A percentile compares a stretch with the other conserved stretches of the same genome.
phyloP scores from a whole-genome alignment of 306 rosid genomes.

The Trichosanthes truncata region DNA sequence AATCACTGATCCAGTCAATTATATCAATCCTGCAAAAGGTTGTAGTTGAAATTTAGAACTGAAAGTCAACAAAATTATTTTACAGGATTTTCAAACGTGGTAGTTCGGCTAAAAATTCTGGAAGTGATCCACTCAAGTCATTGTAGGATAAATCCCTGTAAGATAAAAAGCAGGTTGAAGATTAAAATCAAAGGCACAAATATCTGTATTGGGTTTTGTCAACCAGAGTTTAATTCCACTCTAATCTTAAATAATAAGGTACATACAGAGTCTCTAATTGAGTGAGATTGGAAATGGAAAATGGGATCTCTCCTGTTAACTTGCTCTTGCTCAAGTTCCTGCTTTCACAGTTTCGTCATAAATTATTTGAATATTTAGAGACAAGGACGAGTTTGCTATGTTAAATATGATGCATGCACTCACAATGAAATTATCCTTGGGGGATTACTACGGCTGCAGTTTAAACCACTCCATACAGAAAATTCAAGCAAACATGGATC shows the following conservation, averaged over 20 bases:
- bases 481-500: not conserved
- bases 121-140: conserved; percentile 26
- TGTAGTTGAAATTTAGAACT: not conserved
- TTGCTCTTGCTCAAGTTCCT: conserved; percentile 41
- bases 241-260: not conserved
- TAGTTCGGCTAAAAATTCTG: conserved; percentile 16
- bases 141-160: conserved; percentile 37
- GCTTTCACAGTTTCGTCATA: not conserved
- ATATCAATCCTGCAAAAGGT: not conserved
- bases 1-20: not conserved
- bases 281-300: conserved; percentile 23
- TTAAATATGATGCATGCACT: conserved; percentile 14
- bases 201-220: not conserved
- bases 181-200: not conserved
- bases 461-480: conserved; percentile 17
- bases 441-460: not conserved
- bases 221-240: not conserved
- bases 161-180: not conserved
- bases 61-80: not conserved
- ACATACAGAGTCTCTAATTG: conserved; percentile 36
- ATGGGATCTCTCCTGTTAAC: conserved; percentile 23
- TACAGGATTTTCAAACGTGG: conserved; percentile 21
- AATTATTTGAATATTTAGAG: not conserved
- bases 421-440: conserved; percentile 30
- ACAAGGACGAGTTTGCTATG: not conserved